Base-by-base conservation (phyloP, 495 filamentous ascomycete species). In the Penicillium daleae region DNA sequence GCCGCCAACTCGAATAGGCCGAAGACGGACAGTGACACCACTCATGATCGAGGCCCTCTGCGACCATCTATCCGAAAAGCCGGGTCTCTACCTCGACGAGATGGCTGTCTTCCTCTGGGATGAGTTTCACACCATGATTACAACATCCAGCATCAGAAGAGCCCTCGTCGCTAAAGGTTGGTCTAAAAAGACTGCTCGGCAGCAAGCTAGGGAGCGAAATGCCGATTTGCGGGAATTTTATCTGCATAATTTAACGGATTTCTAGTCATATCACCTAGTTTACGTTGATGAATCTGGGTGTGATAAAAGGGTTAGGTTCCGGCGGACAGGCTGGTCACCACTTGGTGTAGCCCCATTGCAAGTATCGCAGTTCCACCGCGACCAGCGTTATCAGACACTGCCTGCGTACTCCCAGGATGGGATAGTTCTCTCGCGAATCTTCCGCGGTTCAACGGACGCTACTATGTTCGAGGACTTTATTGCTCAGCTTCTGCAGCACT, bases 391-490 rank as follows among this genome's bases (percentile, higher is more conserved):
- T 53, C 68, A 80, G 54, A 80, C 79, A 21, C 62, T 79, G 50
- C 72, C 71, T 19, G 73, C 13, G 4, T 71, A 79, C 69, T 63
- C 64, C 53, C 62, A 76, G 51, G 73, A 77, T 62, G 69, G 79
- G 19, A 67, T 80, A 27, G 26, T 76, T 32, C 42, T 75, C 10
- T 62, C 63, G n/a, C 64, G 62, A 29, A 64, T 80, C 2, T 82
- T 75, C 56, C 40, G 68, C 44, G 75, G 78, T 44, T 71, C 66
- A 27, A 80, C 68, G 22, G 73, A 78, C 68, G 69, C 68, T 42
- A 53, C 55, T n/a, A 29, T 78, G 15, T 81, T 81, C 62, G 63
- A 78, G 57, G 67, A 74, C 49, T 80, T 77, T 65, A 71, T 79
- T 58, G 65, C 78, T 58, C 58, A 77, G 63, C 68, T 76, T 32